Evolutionary conservation across 768 basidiomycete species (phyloP), one percentile per base, ranked within the genome.

Genomic region (Boletus huronensis): DNA sequence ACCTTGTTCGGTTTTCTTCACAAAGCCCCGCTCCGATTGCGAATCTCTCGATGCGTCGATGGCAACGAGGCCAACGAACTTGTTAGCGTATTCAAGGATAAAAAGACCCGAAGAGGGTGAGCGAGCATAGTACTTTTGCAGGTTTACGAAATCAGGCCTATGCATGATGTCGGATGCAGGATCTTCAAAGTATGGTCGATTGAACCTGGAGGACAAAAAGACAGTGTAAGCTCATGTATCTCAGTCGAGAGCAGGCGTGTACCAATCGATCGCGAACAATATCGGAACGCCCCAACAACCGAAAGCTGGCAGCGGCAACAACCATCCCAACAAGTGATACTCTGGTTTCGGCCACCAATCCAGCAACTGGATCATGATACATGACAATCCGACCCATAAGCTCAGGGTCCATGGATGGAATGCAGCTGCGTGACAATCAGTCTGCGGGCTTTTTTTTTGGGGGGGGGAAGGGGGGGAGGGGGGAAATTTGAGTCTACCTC

Each of bases 211-310:
- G 17, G 42, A 42, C 39, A 21, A 19, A 29, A 32, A 16, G 44
- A 26, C 31, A 21, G 16, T n/a, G 28, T 55, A n/a, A 48, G 57
- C 29, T 17, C 31, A 7, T 17, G 36, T 23, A 50, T n/a, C 6
- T 11, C 28, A 34, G 38, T 31, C 45, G 47, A 55, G 40, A 16
- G 35, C 23, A 26, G n/a, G 36, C 3, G 34, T 16, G 39, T 56
- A 89, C 90, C 90, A 90, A 66, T 92, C 90, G 41, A 86, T 73
- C 23, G 74, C 71, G 62, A 82, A 82, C 74, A 92, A 76, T 13
- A 90, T 60, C 0, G 85, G 86, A 31, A 87, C 79, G 2, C 82
- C 80, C 32, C 79, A 72, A 13, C 81, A 74, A 19, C 82, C 88
- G 61, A 92, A 80, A 7, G 83, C 81, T 6, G 88, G 86, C n/a